Evolutionary conservation across 352 stramenopile species (phyloP).

Genomic region (Phytopythium chamaehyphon): DNA sequence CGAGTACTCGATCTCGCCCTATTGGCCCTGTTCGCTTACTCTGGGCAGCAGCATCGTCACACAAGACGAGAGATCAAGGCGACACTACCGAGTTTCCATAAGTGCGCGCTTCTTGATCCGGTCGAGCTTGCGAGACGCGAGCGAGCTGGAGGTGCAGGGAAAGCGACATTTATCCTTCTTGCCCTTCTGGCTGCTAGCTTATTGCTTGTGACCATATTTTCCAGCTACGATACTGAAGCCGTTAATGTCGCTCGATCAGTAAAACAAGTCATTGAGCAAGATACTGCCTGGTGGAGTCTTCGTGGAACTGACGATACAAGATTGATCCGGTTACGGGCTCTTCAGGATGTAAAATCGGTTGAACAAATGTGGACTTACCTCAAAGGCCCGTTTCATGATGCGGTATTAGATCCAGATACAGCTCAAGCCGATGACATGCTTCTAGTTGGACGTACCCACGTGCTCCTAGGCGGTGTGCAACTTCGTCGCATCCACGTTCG

Average conservation of each 20-base stretch:
- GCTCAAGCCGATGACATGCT: constrained; percentile 69
- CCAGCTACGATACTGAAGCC: constrained; percentile 37
- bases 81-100: constrained; percentile 62
- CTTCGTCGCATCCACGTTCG: constrained; percentile 46
- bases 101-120: constrained; percentile 59
- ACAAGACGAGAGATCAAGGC: constrained; percentile 62
- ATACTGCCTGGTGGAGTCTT: constrained; percentile 16
- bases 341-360: constrained; percentile 33
- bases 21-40: constrained; percentile 64
- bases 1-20: constrained; percentile 74
- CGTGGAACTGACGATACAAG: not conserved
- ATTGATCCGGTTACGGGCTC: constrained; percentile 5
- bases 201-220: constrained; percentile 34
- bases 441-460: constrained; percentile 33
- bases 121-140: constrained; percentile 43
- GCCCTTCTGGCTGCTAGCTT: constrained; percentile 43
- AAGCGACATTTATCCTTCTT: constrained; percentile 35
- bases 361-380: constrained; percentile 58
- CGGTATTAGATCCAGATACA: constrained; percentile 35
- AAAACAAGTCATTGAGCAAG: constrained; percentile 13
- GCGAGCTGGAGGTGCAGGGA: constrained; percentile 23
- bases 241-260: constrained; percentile 33
- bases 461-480: constrained; percentile 61
- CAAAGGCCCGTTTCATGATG: constrained; percentile 26
- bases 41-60: constrained; percentile 51